A percentile compares a stretch with the other conserved stretches of the same genome.
These are phyloP conservation scores for Brassica napus DNA, from an alignment of 345 rosid genomes.

Conservation along the genomic window Da-Ae NC_063445.1:4289001-4289500, in stretches of 20 bases:
- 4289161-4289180: constrained; percentile 40
- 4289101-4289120: not conserved
- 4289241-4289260: constrained; percentile 7
- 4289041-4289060: not conserved
- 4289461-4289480: too few species aligned
- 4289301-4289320: constrained; percentile 41
- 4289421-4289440: not conserved
- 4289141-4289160: constrained; percentile 47
- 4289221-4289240: not conserved
- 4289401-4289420: constrained; percentile 4
- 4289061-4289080: not conserved
- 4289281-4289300: constrained; percentile 30
- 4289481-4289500: too few species aligned
- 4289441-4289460: not conserved
- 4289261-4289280: constrained; percentile 26
- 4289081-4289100: not conserved
- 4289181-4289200: not conserved
- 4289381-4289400: constrained; percentile 20
- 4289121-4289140: constrained; percentile 58
- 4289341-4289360: constrained; percentile 23
- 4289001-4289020: constrained; percentile 17
- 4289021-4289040: not conserved
- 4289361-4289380: constrained; percentile 10
- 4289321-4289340: constrained; percentile 22
- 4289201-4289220: not conserved